Conservation (phyloP, 257 asterid genomes). For the Salvia rosmarinus region DNA sequence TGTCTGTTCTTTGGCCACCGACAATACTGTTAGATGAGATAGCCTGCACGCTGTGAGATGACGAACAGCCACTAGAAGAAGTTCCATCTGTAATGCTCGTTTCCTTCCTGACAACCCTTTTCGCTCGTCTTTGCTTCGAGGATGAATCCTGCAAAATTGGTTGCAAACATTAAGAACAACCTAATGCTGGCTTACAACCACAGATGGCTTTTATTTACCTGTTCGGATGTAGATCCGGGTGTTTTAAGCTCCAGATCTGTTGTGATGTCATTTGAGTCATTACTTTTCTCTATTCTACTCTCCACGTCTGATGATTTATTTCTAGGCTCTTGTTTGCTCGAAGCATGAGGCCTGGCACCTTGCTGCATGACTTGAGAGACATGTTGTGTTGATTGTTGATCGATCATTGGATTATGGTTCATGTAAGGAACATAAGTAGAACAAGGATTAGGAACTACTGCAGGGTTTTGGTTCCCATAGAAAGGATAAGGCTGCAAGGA, state of each 20-base stretch:
- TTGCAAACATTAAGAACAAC: conserved; percentile 4
- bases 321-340: conserved; percentile 67
- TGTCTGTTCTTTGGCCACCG: conserved; percentile 58
- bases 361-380: conserved; percentile 66
- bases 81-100: conserved; percentile 62
- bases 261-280: conserved; percentile 73
- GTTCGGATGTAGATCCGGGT: conserved; percentile 86
- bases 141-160: conserved; percentile 64
- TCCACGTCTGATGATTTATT: conserved; percentile 63
- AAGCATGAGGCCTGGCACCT: conserved; percentile 54
- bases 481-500: conserved; percentile 86
- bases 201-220: conserved; percentile 50
- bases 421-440: conserved; percentile 78
- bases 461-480: conserved; percentile 74
- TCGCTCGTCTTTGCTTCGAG: conserved; percentile 59
- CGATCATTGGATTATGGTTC: conserved; percentile 68
- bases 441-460: conserved; percentile 74
- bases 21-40: conserved; percentile 72
- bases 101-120: conserved; percentile 60
- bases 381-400: conserved; percentile 70
- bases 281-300: conserved; percentile 65
- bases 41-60: conserved; percentile 76
- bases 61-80: conserved; percentile 91
- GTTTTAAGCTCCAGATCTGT: conserved; percentile 96
- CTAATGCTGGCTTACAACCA: neutral